Evolutionary conservation across 768 basidiomycete genomes (phyloP).

Genomic region (Termitomyces bulborhizus): DNA sequence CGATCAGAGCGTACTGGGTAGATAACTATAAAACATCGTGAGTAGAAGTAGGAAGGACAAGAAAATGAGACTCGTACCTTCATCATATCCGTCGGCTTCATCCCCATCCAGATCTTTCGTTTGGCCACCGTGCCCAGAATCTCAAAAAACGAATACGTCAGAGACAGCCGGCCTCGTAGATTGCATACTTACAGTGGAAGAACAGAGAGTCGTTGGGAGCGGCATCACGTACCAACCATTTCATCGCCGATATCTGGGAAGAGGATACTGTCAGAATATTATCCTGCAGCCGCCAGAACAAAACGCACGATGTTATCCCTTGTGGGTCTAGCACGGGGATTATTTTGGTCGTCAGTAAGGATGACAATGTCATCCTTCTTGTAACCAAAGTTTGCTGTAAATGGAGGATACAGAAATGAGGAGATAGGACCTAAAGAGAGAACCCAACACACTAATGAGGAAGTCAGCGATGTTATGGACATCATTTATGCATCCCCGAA

Average conservation of each 20-base stretch:
- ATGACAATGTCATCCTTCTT: conserved; percentile 76
- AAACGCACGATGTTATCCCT: conserved; percentile 66
- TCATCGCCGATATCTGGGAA: conserved; percentile 69
- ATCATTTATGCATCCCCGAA: conserved; percentile 91
- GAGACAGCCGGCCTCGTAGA: not conserved
- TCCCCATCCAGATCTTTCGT: conserved; percentile 79
- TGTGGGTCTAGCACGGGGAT: conserved; percentile 67
- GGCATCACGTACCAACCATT: conserved; percentile 85
- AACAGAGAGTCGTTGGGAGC: conserved; percentile 80
- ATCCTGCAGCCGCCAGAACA: not conserved
- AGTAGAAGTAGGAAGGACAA: too few relatives aligned
- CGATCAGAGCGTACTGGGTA: conserved; percentile 66
- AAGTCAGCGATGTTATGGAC: conserved; percentile 78
- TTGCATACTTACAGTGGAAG: conserved; percentile 65
- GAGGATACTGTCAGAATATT: not conserved
- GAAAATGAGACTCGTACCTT: conserved; percentile 37
- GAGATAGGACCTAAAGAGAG: not conserved
- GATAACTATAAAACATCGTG: conserved; percentile 46
- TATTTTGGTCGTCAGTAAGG: conserved; percentile 68
- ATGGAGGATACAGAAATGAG: not conserved
- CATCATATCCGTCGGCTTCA: conserved; percentile 80
- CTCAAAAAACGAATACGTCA: conserved; percentile 27
- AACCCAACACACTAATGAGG: conserved; percentile 48
- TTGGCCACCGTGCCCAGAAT: conserved; percentile 94
- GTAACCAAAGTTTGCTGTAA: conserved; percentile 58